These are phyloP conservation scores for Verticillium nonalfalfae DNA, from an alignment of 2,329 filamentous ascomycete species.

Conservation along the genomic window DNA sequence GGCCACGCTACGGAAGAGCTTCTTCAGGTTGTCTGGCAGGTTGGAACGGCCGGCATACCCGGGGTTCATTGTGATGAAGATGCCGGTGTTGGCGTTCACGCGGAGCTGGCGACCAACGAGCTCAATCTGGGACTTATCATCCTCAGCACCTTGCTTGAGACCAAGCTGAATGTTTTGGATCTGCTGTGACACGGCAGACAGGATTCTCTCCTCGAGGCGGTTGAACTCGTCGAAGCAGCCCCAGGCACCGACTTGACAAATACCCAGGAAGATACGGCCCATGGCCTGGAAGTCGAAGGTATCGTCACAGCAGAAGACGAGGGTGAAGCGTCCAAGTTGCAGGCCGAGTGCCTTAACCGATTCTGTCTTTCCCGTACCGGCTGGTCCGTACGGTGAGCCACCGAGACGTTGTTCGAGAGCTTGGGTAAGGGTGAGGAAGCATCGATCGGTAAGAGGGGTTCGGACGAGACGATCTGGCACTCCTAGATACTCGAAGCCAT, in stretches of 20 bases:
- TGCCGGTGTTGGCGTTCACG: slow-evolving; percentile 90
- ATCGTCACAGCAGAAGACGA: slow-evolving; percentile 99
- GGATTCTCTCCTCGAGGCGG: slow-evolving; percentile 91
- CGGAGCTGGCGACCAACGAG: slow-evolving; percentile 83
- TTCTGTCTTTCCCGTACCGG: slow-evolving; percentile 97
- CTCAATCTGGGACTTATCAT: slow-evolving; percentile 85
- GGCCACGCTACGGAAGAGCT: slow-evolving; percentile 96
- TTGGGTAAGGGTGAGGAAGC: slow-evolving; percentile 96
- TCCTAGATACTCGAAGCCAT: slow-evolving; percentile 96
- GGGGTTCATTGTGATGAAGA: slow-evolving; percentile 99
- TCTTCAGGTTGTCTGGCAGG: slow-evolving; percentile 97
- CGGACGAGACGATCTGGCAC: slow-evolving; percentile 94
- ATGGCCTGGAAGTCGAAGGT: slow-evolving; percentile 99
- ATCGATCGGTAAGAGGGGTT: slow-evolving; percentile 94
- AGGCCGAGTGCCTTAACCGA: slow-evolving; percentile 97
- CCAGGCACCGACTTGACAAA: slow-evolving; percentile 98
- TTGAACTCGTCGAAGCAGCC: slow-evolving; percentile 99
- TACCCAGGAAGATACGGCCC: slow-evolving; percentile 98
- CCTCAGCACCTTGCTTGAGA: slow-evolving; percentile 74
- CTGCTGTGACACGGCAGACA: slow-evolving; percentile 97
- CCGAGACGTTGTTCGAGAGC: slow-evolving; percentile 90
- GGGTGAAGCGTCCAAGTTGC: slow-evolving; percentile 91
- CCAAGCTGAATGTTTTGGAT: slow-evolving; percentile 99
- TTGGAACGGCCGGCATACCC: slow-evolving; percentile 98
- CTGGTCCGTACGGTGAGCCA: slow-evolving; percentile 94